Conservation (phyloP, 2,329 filamentous ascomycete genomes). For the Acrodontium crateriforme region DNA sequence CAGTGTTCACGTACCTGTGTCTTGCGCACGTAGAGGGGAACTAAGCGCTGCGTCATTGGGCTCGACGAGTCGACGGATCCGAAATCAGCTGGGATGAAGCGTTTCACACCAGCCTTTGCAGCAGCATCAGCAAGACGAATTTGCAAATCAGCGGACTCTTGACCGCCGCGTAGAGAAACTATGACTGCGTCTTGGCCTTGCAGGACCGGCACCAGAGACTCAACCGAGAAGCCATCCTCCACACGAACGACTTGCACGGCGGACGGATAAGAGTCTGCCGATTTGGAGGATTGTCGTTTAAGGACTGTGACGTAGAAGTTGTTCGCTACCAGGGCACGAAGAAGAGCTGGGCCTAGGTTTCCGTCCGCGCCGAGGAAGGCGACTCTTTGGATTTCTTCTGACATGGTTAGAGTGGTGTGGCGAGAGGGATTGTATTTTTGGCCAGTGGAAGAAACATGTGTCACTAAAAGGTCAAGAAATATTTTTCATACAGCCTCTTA, state of each 20-base stretch:
- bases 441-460: too few species aligned
- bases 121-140: constrained; percentile 44
- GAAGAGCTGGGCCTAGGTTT: constrained; percentile 30
- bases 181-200: constrained; percentile 45
- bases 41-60: constrained; percentile 22
- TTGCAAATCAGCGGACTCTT: constrained; percentile 33
- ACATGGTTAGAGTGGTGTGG: constrained; percentile 6
- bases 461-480: too few species aligned
- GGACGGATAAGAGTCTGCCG: constrained; percentile 23
- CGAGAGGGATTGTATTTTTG: too few species aligned
- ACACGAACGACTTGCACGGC: constrained; percentile 29
- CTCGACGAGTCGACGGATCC: constrained; percentile 28
- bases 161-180: constrained; percentile 29
- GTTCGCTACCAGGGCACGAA: constrained; percentile 27
- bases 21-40: constrained; percentile 43
- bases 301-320: constrained; percentile 43
- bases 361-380: constrained; percentile 31
- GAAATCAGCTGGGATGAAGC: constrained; percentile 50
- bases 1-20: constrained; percentile 38
- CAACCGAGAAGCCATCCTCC: constrained; percentile 34
- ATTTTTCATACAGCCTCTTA: too few species aligned
- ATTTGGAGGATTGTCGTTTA: constrained; percentile 34
- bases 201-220: constrained; percentile 38
- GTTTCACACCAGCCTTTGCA: constrained; percentile 43
- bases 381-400: constrained; percentile 29